Evolutionary conservation across 2,329 filamentous ascomycete species (phyloP), one percentile per base, ranked within the genome.

Genomic region (Penicillium hordei): DNA sequence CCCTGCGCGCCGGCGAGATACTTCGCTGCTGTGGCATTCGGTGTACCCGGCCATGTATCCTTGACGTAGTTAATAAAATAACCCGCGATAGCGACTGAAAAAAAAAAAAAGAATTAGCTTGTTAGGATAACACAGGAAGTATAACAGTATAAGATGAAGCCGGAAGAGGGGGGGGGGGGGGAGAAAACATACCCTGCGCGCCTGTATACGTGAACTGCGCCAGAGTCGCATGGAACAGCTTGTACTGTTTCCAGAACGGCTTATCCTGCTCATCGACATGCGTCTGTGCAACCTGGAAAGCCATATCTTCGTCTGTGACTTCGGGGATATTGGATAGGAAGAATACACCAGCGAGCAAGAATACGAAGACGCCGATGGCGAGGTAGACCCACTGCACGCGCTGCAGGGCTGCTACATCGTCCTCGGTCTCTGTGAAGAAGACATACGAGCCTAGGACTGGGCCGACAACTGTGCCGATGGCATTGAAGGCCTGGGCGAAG

Each of bases 131-230:
- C 43, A 3, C 7, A 9, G 23, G 6, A 27, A 38, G 29, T 15
- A 48, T 48, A 34, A 2, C 19, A 42, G 29, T 15, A 36, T 48
- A 34, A n/a, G 3, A 48, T 34, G 13, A 33, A 34, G 13, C 7
- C 15, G 4, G 13, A 12, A n/a, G n/a, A n/a, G n/a, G n/a, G n/a
- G n/a, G n/a, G n/a, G n/a, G n/a, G 13, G 6, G 13, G 31, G 6
- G 3, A 39, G 4, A 5, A 40, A 13, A 63, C 58, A 19, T 55
- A 73, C 82, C 86, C 67, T 96, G 91, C 0, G 89, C 85, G 48
- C 90, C 90, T 0, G 90, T 88, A 71, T 93, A 94, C 71, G 86
- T 90, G 74, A 93, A 93, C 64, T 93, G 89, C 0, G 89, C 87
- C 64, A 87, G 83, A 0, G 88, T 84, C 13, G 88, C 90, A 66